Base-by-base conservation (phyloP, 2,329 filamentous ascomycete genomes). In the Paraphoma chrysanthemicola region DNA sequence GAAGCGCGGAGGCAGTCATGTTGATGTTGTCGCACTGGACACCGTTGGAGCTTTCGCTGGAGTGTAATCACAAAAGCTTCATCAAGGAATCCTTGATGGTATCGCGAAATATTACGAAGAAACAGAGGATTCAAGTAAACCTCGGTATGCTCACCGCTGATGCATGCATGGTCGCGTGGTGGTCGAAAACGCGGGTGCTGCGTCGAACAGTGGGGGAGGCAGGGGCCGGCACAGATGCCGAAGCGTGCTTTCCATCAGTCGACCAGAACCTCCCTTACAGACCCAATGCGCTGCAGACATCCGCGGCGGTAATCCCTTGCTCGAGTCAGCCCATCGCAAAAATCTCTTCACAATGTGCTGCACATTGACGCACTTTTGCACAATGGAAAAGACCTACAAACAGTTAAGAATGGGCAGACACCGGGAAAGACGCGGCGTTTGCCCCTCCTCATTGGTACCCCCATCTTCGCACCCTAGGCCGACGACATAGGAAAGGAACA, bases 391-490 rank as follows among this genome's bases (percentile, higher is more conserved):
- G 33, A 10, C 9, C 49, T 17, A 44, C 48, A 31, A 61, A 54
- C 47, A 57, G 53, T 64, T 65, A 63, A 68, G 66, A 65, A 70
- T 70, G 68, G 69, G 62, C 59, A 64, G 55, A 63, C 57, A 44
- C 45, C 63, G 57, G 59, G 55, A 56, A 59, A 67, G 44, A 44
- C 47, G 65, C 62, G 56, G 44, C 60, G 51, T 60, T 29, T 65
- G 59, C 56, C 63, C 59, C 58, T 60, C 54, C 54, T 51, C 55
- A 44, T 62, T 31, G 46, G 46, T 51, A 71, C 63, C 66, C 70
- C 71, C 71, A 73, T 72, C 69, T 62, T 72, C 66, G 60, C 57
- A 57, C 41, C 56, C 57, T 64, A 64, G 64, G 54, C 54, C 59
- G 41, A 33, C 36, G 31, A 47, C 52, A 38, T 16, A 55, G 54